Evolutionary conservation across 495 filamentous ascomycete genomes (phyloP), one percentile per base, ranked within the genome.

Genomic region (Neurospora sp.): DNA sequence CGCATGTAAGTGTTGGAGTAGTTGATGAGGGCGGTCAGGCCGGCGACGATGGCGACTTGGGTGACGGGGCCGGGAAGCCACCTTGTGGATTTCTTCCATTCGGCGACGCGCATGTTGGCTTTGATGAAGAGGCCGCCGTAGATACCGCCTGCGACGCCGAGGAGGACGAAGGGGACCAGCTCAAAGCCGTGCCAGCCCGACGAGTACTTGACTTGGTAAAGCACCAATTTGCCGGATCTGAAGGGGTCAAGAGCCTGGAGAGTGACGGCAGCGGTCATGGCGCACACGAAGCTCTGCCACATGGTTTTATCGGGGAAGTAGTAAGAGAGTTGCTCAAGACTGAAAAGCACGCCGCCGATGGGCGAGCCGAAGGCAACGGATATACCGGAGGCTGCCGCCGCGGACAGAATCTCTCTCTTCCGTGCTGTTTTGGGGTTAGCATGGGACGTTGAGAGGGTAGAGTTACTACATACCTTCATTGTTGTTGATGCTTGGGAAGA

Each of bases 291-390:
- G 79, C 93, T 97, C 79, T 98, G 95, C 96, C 96, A 99, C 96
- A 99, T 99, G 1, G 96, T 97, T 80, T 98, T 98, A 78, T 99
- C 96, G 1, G 96, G 96, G 75, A 99, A 99, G 81, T 98, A 99
- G 83, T 98, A 99, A 2, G 94, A 97, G 14, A 99, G 83, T 87
- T 98, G 95, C 88, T 99, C 96, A 37, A 99, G 85, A 82, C 93
- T 96, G 84, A 99, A 97, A 6, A 97, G 82, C 20, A 97, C 93
- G 27, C 93, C 93, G 39, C 96, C 96, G 72, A 99, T 97, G 40
- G 96, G 96, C 10, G 96, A 94, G 35, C 96, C 96, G 79, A 99
- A 99, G 44, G 96, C 96, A 45, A 99, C 96, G 2, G 94, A 97
- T 65, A 99, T 97, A 35, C 96, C 96, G 20, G 94, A 93, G 31